Base-by-base conservation (phyloP, 2,329 filamentous ascomycete species). In the Chaetomium sp. region DNA sequence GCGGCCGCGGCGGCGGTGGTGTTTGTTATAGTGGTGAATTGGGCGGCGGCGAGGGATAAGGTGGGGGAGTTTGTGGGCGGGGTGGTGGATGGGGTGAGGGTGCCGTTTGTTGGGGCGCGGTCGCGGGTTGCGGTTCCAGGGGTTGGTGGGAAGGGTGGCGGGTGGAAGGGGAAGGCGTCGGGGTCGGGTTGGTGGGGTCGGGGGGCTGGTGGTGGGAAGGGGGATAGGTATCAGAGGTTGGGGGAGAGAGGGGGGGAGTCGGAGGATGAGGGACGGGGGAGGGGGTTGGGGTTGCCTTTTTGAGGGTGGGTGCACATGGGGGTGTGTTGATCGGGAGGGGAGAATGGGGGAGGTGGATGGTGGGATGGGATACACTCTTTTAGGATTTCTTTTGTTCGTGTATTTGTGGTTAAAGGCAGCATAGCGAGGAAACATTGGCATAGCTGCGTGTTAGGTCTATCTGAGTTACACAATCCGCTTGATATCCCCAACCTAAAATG, bases 281-380 rank as follows among this genome's bases (percentile, higher is more conserved):
- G 45, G 4, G 45, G 57, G 8, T 8, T 19, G n/a, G 57, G 57
- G 57, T 38, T 60, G 45, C 57, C 57, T 8, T 59, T 59, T 49
- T 59, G 27, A 50, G 38, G 38, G 21, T 12, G 9, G 33, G n/a
- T n/a, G n/a, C n/a, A n/a, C n/a, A 33, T 25, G 33, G 21, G 38
- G 42, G 19, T 42, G 35, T 42, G 42, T 42, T 42, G 50, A 25
- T 2, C n/a, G 23, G 23, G 55, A 57, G n/a, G 5, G 13, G 19
- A 38, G 51, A 5, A 6, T 2, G 19, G 42, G 19, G n/a, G 42
- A 47, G n/a, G 42, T 5, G 2, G n/a, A 21, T n/a, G 38, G n/a
- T 33, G 29, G 10, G 53, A 25, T 10, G 7, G 6, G 12, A 16
- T 27, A 56, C 53, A 38, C 21, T 56, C 53, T 38, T 56, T 56